Conservation (phyloP, 805 yeast species). For the Yarrowia porcina region DNA sequence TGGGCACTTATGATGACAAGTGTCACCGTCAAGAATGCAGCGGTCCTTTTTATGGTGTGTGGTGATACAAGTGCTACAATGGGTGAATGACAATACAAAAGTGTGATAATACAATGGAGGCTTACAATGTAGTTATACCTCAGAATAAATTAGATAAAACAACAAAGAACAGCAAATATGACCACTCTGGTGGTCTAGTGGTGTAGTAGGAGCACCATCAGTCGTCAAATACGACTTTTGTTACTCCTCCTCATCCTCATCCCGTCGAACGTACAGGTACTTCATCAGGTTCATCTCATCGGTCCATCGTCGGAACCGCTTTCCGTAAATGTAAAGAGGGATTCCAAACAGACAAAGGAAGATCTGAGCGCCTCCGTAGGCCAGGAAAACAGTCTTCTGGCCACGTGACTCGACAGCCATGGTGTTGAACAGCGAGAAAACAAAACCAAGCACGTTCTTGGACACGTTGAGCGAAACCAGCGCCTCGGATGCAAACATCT, state of each 20-base stretch:
- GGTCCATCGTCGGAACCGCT: slow-evolving; percentile 49
- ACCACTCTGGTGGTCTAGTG: too few relatives aligned
- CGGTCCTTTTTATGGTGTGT: too few relatives aligned
- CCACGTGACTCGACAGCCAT: slow-evolving; percentile 45
- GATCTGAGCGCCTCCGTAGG: slow-evolving; percentile 52
- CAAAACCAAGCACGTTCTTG: slow-evolving; percentile 54
- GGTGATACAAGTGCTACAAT: too few relatives aligned
- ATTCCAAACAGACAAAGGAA: slow-evolving; percentile 49
- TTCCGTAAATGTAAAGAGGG: slow-evolving; percentile 55
- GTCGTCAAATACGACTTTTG: too few relatives aligned
- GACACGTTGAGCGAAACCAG: slow-evolving; percentile 54
- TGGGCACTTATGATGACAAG: too few relatives aligned
- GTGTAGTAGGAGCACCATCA: too few relatives aligned
- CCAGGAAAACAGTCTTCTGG: slow-evolving; percentile 47
- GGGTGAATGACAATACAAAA: too few relatives aligned
- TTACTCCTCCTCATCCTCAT: slow-evolving; percentile 26
- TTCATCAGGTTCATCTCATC: slow-evolving; percentile 47
- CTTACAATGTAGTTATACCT: too few relatives aligned
- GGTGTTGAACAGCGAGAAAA: slow-evolving; percentile 56
- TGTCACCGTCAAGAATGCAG: too few relatives aligned
- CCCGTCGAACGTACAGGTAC: slow-evolving; percentile 40
- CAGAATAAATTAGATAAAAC: neutral
- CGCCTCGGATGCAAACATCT: slow-evolving; percentile 56
- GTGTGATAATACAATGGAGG: too few relatives aligned
- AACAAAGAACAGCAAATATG: neutral